These are phyloP conservation scores for Moesziomyces globuligerus DNA, from an alignment of 1,284 basidiomycete species.

Conservation along the genomic window DNA sequence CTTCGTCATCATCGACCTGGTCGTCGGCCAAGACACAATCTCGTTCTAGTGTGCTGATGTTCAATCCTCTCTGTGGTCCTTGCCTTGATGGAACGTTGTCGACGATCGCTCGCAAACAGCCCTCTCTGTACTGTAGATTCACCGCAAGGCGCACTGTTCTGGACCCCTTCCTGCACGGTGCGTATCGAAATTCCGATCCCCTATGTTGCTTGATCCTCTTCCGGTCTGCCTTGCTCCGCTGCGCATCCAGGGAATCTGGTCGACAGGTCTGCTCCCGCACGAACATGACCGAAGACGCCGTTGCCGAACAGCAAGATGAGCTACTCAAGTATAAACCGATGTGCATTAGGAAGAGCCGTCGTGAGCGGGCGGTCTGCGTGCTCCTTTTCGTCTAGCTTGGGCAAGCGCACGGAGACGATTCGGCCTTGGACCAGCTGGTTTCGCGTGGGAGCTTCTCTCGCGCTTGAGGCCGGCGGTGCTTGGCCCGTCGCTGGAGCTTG, in stretches of 20 bases:
- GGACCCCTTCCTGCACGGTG: slow-evolving; percentile 50
- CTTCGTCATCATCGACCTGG: slow-evolving; percentile 7
- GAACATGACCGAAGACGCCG: slow-evolving; percentile 8
- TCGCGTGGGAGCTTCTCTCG: slow-evolving; percentile 18
- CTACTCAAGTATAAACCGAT: slow-evolving; percentile 60
- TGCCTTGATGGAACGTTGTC: slow-evolving; percentile 7
- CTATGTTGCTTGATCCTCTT: slow-evolving; percentile 16
- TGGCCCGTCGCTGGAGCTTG: slow-evolving; percentile 31
- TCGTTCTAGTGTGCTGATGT: slow-evolving; percentile 18
- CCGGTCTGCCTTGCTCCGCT: slow-evolving; percentile 22
- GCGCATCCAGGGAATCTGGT: slow-evolving; percentile 2
- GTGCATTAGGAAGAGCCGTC: slow-evolving; percentile 67
- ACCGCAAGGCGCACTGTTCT: slow-evolving; percentile 51
- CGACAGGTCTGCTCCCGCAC: too few species aligned
- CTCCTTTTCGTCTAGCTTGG: slow-evolving; percentile 46
- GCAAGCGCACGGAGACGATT: slow-evolving; percentile 35
- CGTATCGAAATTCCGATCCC: slow-evolving; percentile 40
- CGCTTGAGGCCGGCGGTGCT: slow-evolving; percentile 29
- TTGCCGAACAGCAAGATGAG: slow-evolving; percentile 57
- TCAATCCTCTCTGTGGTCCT: not conserved
- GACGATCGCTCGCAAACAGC: slow-evolving; percentile 8
- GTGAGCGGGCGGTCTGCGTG: slow-evolving; percentile 63
- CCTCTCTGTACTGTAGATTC: slow-evolving; percentile 45
- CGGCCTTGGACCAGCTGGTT: slow-evolving; percentile 10
- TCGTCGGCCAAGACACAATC: not conserved